phyloP scores from a whole-genome alignment of 768 basidiomycete genomes.

The Lentinula sp. region DNA sequence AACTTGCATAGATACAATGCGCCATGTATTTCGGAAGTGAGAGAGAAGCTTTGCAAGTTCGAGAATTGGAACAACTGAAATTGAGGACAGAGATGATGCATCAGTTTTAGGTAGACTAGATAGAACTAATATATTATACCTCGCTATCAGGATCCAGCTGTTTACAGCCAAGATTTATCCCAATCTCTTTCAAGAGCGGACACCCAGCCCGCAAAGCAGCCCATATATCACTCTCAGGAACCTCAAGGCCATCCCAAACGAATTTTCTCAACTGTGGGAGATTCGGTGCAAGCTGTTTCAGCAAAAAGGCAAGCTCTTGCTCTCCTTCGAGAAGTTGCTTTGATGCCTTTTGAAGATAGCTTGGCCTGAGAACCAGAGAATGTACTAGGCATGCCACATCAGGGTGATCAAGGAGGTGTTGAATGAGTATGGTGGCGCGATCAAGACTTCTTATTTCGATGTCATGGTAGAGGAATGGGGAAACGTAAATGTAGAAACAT shows the following conservation, averaged over 20 bases:
- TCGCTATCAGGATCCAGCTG: conserved; percentile 14
- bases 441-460: neutral
- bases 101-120: neutral
- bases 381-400: conserved; percentile 12
- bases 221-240: conserved; percentile 16
- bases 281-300: conserved; percentile 12
- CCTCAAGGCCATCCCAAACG: conserved; percentile 20
- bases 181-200: conserved; percentile 15
- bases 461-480: neutral
- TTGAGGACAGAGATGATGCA: neutral
- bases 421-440: neutral
- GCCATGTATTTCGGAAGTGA: conserved; percentile 9
- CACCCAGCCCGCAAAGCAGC: conserved; percentile 16
- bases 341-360: conserved; percentile 8
- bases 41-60: conserved; percentile 14
- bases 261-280: conserved; percentile 13
- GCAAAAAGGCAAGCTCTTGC: conserved; percentile 7
- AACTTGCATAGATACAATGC: neutral
- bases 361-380: conserved; percentile 16
- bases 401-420: conserved; percentile 6
- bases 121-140: conserved; percentile 6
- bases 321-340: conserved; percentile 11
- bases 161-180: conserved; percentile 14
- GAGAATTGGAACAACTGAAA: conserved; percentile 17
- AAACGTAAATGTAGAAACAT: neutral